Conservation (phyloP, 805 yeast genomes). For the Candida rishiriensis region DNA sequence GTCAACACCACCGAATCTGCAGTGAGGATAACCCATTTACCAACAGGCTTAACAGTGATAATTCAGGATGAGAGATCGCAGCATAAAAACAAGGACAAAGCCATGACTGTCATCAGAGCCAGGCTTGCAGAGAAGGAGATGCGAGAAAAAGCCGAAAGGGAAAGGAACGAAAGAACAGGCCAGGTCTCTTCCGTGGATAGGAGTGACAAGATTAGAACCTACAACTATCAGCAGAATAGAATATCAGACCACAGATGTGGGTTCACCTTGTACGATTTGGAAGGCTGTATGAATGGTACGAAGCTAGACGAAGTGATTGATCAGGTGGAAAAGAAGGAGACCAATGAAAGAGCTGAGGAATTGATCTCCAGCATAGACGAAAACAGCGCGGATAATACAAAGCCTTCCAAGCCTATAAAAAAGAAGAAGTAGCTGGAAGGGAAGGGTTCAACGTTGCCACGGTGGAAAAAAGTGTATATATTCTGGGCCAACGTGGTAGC, state of each 20-base stretch:
- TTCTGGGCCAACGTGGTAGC: too few relatives aligned
- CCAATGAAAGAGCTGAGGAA: slow-evolving; percentile 39
- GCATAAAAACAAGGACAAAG: slow-evolving; percentile 90
- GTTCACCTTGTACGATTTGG: slow-evolving; percentile 68
- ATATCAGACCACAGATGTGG: slow-evolving; percentile 94
- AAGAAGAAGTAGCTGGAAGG: too few relatives aligned
- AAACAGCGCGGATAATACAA: neutral
- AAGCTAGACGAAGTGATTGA: slow-evolving; percentile 53
- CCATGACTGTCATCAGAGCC: slow-evolving; percentile 76
- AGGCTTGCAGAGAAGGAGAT: slow-evolving; percentile 79
- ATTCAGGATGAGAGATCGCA: slow-evolving; percentile 97
- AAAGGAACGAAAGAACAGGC: slow-evolving; percentile 61
- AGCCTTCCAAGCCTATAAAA: too few relatives aligned
- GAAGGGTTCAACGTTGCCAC: too few relatives aligned
- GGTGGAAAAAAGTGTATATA: too few relatives aligned
- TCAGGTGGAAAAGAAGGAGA: slow-evolving; percentile 43
- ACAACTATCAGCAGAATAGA: slow-evolving; percentile 88
- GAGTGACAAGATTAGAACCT: slow-evolving; percentile 89
- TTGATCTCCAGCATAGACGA: slow-evolving; percentile 20
- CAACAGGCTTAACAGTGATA: slow-evolving; percentile 82
- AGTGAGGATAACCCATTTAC: slow-evolving; percentile 85
- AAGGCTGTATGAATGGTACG: slow-evolving; percentile 58
- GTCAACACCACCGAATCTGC: slow-evolving; percentile 98
- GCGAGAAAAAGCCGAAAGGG: slow-evolving; percentile 57
- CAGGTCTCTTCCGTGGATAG: slow-evolving; percentile 89